phyloP scores from a whole-genome alignment of 2,329 filamentous ascomycete species.

The Westerdykella sp. region DNA sequence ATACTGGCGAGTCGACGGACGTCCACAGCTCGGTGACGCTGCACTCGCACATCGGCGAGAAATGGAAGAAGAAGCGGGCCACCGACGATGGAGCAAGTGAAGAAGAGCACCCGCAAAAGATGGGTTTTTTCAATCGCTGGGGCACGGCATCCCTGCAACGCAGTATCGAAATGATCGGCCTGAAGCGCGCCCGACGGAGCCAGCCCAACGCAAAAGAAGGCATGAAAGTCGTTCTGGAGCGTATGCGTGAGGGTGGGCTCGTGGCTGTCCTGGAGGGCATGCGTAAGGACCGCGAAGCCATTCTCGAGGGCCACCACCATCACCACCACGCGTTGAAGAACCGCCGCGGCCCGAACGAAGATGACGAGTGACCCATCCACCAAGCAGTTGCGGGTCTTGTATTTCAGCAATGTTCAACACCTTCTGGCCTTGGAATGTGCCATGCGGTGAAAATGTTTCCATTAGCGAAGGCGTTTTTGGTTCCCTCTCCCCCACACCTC shows the following conservation, averaged over 20 bases:
- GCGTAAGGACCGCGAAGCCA: constrained; percentile 52
- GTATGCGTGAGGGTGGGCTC: constrained; percentile 60
- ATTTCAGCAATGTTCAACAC: no score
- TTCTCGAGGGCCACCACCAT: constrained; percentile 17
- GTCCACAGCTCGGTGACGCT: constrained; percentile 71
- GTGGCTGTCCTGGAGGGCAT: constrained; percentile 66
- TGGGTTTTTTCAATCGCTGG: constrained; percentile 56
- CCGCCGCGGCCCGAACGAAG: constrained; percentile 7
- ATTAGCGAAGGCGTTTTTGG: no score
- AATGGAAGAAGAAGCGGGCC: constrained; percentile 48
- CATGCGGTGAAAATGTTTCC: no score
- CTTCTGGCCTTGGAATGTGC: no score
- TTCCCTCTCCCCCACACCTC: no score
- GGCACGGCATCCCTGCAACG: constrained; percentile 67
- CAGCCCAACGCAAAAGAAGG: constrained; percentile 75
- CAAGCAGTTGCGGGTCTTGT: no score
- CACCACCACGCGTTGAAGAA: constrained; percentile 5
- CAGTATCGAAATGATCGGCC: constrained; percentile 72
- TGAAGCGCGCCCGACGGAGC: constrained; percentile 70
- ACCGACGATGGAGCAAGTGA: constrained; percentile 33
- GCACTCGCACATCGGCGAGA: constrained; percentile 64
- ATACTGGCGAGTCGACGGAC: constrained; percentile 48
- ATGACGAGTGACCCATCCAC: constrained; percentile 13
- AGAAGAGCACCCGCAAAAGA: constrained; percentile 45
- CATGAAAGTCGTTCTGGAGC: constrained; percentile 74